phyloP scores from a whole-genome alignment of 1,139 yeast genomes.

The Blastobotrys ciferrii region DNA sequence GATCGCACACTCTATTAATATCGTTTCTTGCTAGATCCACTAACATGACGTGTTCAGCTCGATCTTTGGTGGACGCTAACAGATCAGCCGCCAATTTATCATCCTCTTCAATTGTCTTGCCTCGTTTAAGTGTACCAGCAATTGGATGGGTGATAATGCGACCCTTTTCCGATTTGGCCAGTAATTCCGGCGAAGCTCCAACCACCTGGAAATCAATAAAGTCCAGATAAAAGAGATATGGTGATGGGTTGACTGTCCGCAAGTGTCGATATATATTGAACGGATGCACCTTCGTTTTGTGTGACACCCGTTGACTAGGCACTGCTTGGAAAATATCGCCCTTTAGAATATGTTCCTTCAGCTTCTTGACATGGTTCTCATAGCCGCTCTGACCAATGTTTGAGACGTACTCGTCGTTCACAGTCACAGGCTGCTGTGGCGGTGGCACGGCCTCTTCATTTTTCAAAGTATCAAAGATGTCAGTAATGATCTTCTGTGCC shows the following conservation, averaged over 20 bases:
- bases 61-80: slow-evolving; percentile 78
- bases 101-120: slow-evolving; percentile 87
- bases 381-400: slow-evolving; percentile 94
- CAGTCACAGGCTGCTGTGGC: slow-evolving; percentile 69
- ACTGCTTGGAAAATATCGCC: slow-evolving; percentile 98
- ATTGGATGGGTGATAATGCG: slow-evolving; percentile 92
- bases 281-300: slow-evolving; percentile 93
- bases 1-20: slow-evolving; percentile 90
- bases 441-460: slow-evolving; percentile 50
- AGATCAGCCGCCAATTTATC: slow-evolving; percentile 74
- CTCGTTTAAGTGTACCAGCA: slow-evolving; percentile 93
- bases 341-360: slow-evolving; percentile 76
- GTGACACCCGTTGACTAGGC: slow-evolving; percentile 92
- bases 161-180: slow-evolving; percentile 80
- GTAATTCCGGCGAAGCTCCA: slow-evolving; percentile 94
- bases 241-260: slow-evolving; percentile 95
- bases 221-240: slow-evolving; percentile 91
- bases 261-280: slow-evolving; percentile 93
- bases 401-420: slow-evolving; percentile 59
- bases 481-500: slow-evolving; percentile 57
- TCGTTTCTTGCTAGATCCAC: slow-evolving; percentile 97
- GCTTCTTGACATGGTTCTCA: slow-evolving; percentile 68
- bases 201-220: slow-evolving; percentile 88
- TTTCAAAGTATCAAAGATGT: slow-evolving; percentile 52
- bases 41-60: slow-evolving; percentile 98